These are phyloP conservation scores for Albophoma yamanashiensis DNA, from an alignment of 2,329 filamentous ascomycete species.

Conservation along the genomic window DNA sequence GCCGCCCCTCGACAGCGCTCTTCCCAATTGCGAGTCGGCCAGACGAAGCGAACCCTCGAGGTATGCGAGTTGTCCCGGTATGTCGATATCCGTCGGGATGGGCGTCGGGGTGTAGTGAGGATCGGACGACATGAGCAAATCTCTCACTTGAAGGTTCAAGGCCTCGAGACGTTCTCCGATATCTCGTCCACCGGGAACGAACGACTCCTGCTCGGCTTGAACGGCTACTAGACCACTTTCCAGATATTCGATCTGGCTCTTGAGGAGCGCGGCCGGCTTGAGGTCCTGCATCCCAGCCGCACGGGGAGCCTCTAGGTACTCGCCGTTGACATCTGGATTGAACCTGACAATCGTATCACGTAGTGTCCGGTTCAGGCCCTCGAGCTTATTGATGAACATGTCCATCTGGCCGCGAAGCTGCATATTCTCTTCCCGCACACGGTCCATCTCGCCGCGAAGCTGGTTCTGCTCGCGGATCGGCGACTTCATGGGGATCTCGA, in stretches of 20 bases:
- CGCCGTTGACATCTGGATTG: constrained; percentile 43
- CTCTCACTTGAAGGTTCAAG: constrained; percentile 55
- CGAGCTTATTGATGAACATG: constrained; percentile 40
- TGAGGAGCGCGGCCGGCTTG: constrained; percentile 36
- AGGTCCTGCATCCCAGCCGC: constrained; percentile 12
- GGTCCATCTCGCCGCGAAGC: constrained; percentile 35
- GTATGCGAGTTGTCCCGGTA: constrained; percentile 59
- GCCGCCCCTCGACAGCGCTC: constrained; percentile 20
- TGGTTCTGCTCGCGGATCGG: constrained; percentile 43
- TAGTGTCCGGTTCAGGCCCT: constrained; percentile 55
- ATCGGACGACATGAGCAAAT: constrained; percentile 39
- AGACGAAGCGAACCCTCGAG: constrained; percentile 49
- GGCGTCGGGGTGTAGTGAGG: constrained; percentile 47
- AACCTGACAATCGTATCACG: constrained; percentile 55
- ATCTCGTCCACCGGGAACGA: constrained; percentile 13
- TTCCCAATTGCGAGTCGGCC: constrained; percentile 32
- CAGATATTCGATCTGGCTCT: constrained; percentile 58
- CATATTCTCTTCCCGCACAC: constrained; percentile 33
- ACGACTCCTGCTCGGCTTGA: constrained; percentile 42
- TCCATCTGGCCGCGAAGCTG: constrained; percentile 23
- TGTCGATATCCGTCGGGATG: constrained; percentile 39
- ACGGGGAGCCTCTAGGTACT: constrained; percentile 32
- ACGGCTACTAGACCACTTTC: constrained; percentile 54
- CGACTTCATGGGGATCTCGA: constrained; percentile 50
- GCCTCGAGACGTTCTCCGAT: constrained; percentile 45